These are phyloP conservation scores for Endogone sp. DNA, from an alignment of 192 early-diverging fungal species.

Conservation along the genomic window DNA sequence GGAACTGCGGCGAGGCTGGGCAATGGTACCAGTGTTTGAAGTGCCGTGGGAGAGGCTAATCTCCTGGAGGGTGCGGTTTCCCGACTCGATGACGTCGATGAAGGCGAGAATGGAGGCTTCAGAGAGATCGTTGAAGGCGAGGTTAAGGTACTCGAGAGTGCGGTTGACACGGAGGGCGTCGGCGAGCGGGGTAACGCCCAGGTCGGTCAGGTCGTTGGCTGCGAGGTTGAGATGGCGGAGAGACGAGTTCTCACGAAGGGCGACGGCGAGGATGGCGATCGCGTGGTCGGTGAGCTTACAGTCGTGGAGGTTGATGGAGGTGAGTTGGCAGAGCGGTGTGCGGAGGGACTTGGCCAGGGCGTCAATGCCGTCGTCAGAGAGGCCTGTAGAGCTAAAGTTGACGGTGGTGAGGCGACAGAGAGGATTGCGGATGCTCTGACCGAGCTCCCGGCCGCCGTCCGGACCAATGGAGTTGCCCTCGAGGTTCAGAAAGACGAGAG, in stretches of 20 bases:
- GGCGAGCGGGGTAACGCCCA: constrained; percentile 9
- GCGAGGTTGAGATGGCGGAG: constrained; percentile 10
- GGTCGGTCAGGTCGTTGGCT: neutral
- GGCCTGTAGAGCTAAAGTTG: neutral
- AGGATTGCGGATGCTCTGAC: neutral
- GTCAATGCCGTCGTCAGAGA: constrained; percentile 1
- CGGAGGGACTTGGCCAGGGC: neutral
- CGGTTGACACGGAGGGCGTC: constrained; percentile 10
- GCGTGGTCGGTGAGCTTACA: neutral
- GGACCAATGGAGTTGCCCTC: neutral
- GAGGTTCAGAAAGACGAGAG: neutral
- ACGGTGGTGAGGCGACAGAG: neutral
- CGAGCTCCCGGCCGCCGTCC: neutral
- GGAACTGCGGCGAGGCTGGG: neutral
- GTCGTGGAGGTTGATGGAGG: neutral
- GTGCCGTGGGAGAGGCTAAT: neutral
- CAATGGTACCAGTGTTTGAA: neutral
- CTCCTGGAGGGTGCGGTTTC: neutral
- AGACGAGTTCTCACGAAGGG: constrained; percentile 2
- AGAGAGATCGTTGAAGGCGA: constrained; percentile 12
- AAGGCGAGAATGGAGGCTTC: constrained; percentile 3
- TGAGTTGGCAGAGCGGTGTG: neutral
- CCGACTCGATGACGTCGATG: constrained; percentile 3
- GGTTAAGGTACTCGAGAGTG: constrained; percentile 8
- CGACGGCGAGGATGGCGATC: constrained; percentile 2